Evolutionary conservation across 2,329 filamentous ascomycete genomes (phyloP), one percentile per base, ranked within the genome.

Genomic region (Hymenoscyphus fructigenus): DNA sequence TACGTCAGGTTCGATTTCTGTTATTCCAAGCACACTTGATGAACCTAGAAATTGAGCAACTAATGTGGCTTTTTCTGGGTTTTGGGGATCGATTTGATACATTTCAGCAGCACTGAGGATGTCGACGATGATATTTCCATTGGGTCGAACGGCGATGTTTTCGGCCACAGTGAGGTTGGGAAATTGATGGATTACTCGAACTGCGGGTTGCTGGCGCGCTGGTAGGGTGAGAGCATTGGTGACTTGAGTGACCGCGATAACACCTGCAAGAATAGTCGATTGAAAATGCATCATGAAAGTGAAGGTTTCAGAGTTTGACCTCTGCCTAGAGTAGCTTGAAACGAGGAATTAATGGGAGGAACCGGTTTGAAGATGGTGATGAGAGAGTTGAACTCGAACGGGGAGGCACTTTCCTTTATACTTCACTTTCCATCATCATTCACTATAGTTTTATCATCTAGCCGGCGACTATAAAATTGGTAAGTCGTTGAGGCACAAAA

Each of bases 111-210:
- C 20, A n/a, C 9, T 60, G 56, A 68, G 38, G 9, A 63, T n/a
- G 14, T 53, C 58, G 29, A 66, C 20, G 5, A 66, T 61, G 84
- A 82, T 69, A 83, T 81, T 72, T 86, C 83, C 74, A 87, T 84
- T 44, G 80, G 78, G 36, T 81, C 80, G 55, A 79, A 81, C 36
- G 38, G 61, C 64, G 23, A 68, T 47, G n/a, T 66, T 66, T 34
- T 68, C 66, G n/a, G 66, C 26, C 38, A 53, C 59, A 17, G 64
- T 60, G 61, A 5, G 61, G 61, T 3, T 60, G 20, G 57, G 62
- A 32, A 64, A 64, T 41, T 64, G 57, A 44, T 60, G 38, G 17
- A 61, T 17, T 44, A 44, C n/a, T 17, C 41, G 41, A 4, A 44
- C 41, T 44, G 41, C 41, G 15, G 58, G 7, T 26, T 20, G n/a